A percentile compares a stretch with the other conserved stretches of the same genome.
Evolutionary conservation across 768 basidiomycete genomes (phyloP).

Genomic region (Paxillus ammoniavirescens): DNA sequence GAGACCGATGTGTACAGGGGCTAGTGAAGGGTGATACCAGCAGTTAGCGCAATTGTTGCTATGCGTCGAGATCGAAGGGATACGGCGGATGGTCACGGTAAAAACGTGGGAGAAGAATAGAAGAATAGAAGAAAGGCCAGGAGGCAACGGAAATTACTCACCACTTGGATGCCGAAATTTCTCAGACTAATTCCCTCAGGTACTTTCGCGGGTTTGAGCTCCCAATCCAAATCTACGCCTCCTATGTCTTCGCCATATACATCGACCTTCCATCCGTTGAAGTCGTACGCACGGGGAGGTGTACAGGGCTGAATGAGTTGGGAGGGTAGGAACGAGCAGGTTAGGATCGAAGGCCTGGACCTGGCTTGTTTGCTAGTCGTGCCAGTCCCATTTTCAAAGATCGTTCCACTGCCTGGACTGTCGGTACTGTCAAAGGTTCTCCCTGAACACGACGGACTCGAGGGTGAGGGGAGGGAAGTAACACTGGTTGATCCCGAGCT

Average conservation of each 20-base stretch:
- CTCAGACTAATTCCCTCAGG: conserved; percentile 82
- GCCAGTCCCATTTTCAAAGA: conserved; percentile 3
- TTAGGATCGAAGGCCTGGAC: conserved; percentile 39
- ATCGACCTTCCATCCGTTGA: conserved; percentile 15
- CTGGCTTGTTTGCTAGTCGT: conserved; percentile 7
- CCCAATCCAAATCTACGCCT: conserved; percentile 40
- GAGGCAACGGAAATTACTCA: conserved; percentile 42
- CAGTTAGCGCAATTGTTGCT: neutral
- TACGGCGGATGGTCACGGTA: neutral
- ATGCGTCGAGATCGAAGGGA: no score
- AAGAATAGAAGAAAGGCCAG: neutral
- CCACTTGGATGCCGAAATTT: conserved; percentile 88
- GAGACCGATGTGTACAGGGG: conserved; percentile 86
- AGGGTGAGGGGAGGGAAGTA: conserved; percentile 30
- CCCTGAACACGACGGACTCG: conserved; percentile 11
- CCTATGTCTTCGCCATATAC: conserved; percentile 7
- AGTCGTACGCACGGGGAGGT: conserved; percentile 17
- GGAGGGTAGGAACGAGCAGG: conserved; percentile 49
- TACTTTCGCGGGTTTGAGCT: conserved; percentile 69
- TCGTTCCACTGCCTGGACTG: neutral
- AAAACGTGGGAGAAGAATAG: no score
- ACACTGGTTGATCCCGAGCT: conserved; percentile 23
- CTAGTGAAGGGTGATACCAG: conserved; percentile 36
- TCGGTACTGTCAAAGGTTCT: neutral
- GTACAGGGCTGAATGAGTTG: conserved; percentile 39